Base-by-base conservation (phyloP, 2,329 filamentous ascomycete species). In the Colletotrichum coccodes region DNA sequence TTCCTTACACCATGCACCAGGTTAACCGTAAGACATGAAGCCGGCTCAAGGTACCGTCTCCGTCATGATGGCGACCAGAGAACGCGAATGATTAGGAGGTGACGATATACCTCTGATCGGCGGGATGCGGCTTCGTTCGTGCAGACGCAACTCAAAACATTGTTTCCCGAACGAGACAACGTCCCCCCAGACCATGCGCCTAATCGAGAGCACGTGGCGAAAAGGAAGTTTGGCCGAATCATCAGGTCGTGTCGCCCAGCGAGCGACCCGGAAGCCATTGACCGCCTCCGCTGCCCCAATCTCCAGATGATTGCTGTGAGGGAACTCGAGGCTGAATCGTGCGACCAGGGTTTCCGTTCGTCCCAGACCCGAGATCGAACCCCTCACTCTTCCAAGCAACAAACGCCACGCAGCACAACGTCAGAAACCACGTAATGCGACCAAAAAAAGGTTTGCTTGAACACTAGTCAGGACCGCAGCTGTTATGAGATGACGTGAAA, bases 401-500 rank as follows among this genome's bases (percentile, higher is more conserved):
- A 18, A 38, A 23, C 18, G 21, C 21, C 42, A 46, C 8, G 28
- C 40, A 34, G 30, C 28, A 23, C 12, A 18, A 18, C 49, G n/a
- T 47, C 28, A 21, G 40, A 7, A 12, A 46, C 30, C 14, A 26
- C 26, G 28, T 36, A 34, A 7, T 26, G 28, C n/a, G 21, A 7
- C n/a, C 6, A 50, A 18, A 50, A 50, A 21, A 18, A 1, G 23
- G 34, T 28, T 42, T 23, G 30, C 30, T 26, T 30, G 16, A 59
- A 36, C 3, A 14, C 40, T 47, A 59, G 38, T 59, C 56, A 59
- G 28, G 14, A 12, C 30, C 7, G 16, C n/a, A n/a, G 11, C 30
- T 59, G 9, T 32, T n/a, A 47, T 47, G 42, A 28, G 30, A 47
- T 26, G 56, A 47, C 42, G 40, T 59, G 56, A 59, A 47, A 59